Evolutionary conservation across 352 stramenopile genomes (phyloP), one percentile per base, ranked within the genome.

Genomic region (Phytophthora citricola): DNA sequence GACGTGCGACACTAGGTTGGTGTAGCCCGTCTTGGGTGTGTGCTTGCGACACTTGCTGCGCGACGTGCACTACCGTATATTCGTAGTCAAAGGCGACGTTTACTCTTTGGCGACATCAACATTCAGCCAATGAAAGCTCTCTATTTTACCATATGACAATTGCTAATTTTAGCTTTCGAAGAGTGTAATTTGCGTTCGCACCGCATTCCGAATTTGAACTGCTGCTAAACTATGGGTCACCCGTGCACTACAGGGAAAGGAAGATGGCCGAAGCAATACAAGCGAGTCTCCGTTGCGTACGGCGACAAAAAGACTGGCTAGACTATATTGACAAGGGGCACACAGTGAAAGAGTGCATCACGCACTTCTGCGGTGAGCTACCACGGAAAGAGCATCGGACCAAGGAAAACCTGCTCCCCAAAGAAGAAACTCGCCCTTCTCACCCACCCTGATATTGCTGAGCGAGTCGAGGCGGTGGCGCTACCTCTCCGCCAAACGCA

Each of bases 311-410:
- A 53, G 22, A 5, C 17, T 53, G 29, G 11, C 15, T 53, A 9
- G 54, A 62, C 43, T 62, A 62, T 3, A 4, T 62, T 4, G n/a
- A 61, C 27, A 38, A 45, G 11, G 41, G 41, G 0, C 34, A 52
- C 17, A 32, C 53, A 12, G 41, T 62, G 11, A 62, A 53, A 15
- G n/a, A 62, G 10, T 51, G n/a, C 17, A 52, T 61, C 7, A 29
- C 3, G 17, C 29, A 51, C 14, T 61, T 61, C 11, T 52, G 41
- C 15, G 40, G 29, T 5, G 17, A 38, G 2, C 10, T 61, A 8
- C 20, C 53, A 11, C 11, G 41, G n/a, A 61, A 51, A 17, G 29
- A 61, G 9, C 41, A 61, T 22, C n/a, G 40, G 1, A 39, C 41
- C 1, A 61, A 61, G 41, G 41, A 43, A 20, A 61, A 61, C 0